phyloP scores from a whole-genome alignment of 805 yeast genomes.

The Ogataea minuta region DNA sequence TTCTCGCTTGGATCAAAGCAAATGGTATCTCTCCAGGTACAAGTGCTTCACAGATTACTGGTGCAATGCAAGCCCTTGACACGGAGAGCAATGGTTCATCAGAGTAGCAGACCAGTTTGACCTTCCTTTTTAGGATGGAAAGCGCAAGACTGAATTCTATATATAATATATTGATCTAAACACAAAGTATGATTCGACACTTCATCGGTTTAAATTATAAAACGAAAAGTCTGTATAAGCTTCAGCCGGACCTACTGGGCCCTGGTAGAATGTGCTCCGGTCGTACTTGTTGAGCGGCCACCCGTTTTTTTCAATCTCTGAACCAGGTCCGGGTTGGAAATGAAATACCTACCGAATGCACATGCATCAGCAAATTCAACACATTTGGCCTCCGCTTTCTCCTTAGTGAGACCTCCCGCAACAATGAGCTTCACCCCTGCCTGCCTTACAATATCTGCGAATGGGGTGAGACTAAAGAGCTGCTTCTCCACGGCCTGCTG shows the following conservation, averaged over 20 bases:
- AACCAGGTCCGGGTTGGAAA: conserved; percentile 45
- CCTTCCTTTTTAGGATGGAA: background rate
- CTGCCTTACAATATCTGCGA: conserved; percentile 51
- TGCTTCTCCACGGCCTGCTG: conserved; percentile 6
- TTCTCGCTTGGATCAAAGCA: background rate
- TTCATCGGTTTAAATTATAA: too few species aligned
- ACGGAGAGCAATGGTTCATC: conserved; percentile 1
- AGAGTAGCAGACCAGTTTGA: conserved; percentile 21
- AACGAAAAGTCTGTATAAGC: too few species aligned
- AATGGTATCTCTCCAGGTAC: background rate
- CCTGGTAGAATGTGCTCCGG: conserved; percentile 39
- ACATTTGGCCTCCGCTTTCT: conserved; percentile 17
- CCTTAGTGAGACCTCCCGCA: conserved; percentile 26
- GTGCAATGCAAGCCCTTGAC: background rate
- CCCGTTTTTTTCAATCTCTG: conserved; percentile 38
- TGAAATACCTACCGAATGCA: conserved; percentile 39
- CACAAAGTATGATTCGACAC: too few species aligned
- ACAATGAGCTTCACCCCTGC: conserved; percentile 22
- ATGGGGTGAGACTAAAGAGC: conserved; percentile 25
- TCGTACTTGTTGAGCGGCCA: conserved; percentile 36
- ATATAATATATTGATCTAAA: too few species aligned
- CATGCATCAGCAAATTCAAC: conserved; percentile 34
- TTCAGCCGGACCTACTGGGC: too few species aligned
- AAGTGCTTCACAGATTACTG: background rate
- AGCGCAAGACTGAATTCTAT: too few species aligned